Evolutionary conservation across 140 eudicot genomes (phyloP), one percentile per base, ranked within the genome.

Genomic region (Senecio squalidus): DNA sequence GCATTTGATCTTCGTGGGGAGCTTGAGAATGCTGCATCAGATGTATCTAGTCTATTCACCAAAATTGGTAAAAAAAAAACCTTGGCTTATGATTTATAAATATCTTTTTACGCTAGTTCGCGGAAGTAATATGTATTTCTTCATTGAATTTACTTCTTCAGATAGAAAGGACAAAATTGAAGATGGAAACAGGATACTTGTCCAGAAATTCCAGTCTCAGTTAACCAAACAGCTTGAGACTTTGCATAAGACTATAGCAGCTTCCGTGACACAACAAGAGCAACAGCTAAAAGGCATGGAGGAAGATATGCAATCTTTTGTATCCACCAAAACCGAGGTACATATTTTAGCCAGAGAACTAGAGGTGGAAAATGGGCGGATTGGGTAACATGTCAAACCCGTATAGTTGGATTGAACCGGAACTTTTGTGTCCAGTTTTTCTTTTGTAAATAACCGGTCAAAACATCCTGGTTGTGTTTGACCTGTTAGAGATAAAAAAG

Each of bases 101-200:
- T 29, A 54, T 33, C 17, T 21, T 71, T 53, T 16, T 16, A 9
- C 7, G 36, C 33, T 43, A 11, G 39, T 39, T 24, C 21, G 39
- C 45, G 41, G 54, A 31, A 30, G 6, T 16, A n/a, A 14, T 17
- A 23, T 16, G 40, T n/a, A 62, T 18, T 71, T 22, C 1, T 24
- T 31, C 44, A 22, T 45, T 62, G 30, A 40, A 18, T 30, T 70
- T 3, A 39, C 50, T 60, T 26, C 15, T 66, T 6, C 74, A 93
- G 99, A 93, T 79, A 84, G 89, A 62, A 93, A 93, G 69, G 96
- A 93, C 77, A 93, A 88, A 80, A 88, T 93, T 59, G 99, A 93
- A 76, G 92, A 84, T 57, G 96, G 64, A 51, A 93, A 93, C 80
- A 80, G 83, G 78, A 64, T 68, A 64, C 99, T 88, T 26, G 75